Conservation (phyloP, 768 basidiomycete genomes). For the Tricholoma flavovirens region DNA sequence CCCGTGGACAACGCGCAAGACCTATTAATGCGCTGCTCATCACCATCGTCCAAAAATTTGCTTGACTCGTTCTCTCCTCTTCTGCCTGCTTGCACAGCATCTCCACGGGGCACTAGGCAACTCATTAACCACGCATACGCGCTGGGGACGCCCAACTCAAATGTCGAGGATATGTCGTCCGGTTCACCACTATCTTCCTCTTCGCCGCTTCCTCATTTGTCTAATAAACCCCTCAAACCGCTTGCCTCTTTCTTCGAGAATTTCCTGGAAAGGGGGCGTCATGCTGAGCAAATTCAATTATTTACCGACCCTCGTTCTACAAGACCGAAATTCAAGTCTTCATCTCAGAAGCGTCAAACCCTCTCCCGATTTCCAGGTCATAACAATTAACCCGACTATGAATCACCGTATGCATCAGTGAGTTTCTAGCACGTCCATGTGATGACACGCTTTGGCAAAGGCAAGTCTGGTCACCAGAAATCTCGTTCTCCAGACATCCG, state of each 20-base stretch:
- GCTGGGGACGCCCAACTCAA: neutral
- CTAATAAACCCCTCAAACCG: constrained; percentile 23
- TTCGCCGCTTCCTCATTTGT: neutral
- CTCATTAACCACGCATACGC: neutral
- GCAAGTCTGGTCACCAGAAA: neutral
- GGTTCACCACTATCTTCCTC: neutral
- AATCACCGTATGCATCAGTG: neutral
- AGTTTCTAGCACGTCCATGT: neutral
- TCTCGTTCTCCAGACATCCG: neutral
- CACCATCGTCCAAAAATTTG: neutral
- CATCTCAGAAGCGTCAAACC: neutral
- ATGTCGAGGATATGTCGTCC: neutral
- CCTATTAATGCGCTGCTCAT: neutral
- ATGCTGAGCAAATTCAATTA: constrained; percentile 12
- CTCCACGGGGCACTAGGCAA: neutral
- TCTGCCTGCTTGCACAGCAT: neutral
- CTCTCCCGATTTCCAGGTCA: neutral
- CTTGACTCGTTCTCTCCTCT: neutral
- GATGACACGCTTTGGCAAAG: neutral
- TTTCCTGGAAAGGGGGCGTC: constrained; percentile 31
- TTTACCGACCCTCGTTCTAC: neutral
- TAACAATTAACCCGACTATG: neutral
- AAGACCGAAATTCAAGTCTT: neutral
- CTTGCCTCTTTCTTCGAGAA: constrained; percentile 29
- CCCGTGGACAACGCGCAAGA: neutral